phyloP scores from a whole-genome alignment of 768 basidiomycete species.

The Naematelia aurantialba region DNA sequence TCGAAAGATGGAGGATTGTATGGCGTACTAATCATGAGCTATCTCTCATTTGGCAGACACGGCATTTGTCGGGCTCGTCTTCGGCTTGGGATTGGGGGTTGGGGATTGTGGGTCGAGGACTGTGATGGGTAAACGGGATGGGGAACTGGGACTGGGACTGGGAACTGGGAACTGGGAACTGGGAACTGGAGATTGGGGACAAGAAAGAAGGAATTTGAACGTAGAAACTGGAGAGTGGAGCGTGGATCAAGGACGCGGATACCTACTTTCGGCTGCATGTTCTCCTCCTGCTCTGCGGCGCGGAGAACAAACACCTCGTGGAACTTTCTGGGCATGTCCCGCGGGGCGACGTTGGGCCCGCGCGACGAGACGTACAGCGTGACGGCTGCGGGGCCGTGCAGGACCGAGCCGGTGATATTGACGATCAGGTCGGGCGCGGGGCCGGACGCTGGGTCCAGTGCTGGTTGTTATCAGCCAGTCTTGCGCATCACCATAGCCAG shows the following conservation, averaged over 20 bases:
- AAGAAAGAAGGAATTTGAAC: no score
- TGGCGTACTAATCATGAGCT: constrained; percentile 30
- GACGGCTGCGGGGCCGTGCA: constrained; percentile 37
- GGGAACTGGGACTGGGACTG: no score
- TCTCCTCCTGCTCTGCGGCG: constrained; percentile 35
- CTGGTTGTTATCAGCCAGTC: constrained; percentile 11
- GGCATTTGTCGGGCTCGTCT: no score
- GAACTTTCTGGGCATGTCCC: constrained; percentile 39
- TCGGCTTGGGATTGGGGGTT: no score
- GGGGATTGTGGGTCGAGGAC: no score
- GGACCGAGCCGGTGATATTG: constrained; percentile 42
- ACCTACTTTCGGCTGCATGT: constrained; percentile 43
- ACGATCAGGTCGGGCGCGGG: constrained; percentile 36
- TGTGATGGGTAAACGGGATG: no score
- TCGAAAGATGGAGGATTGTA: constrained; percentile 40
- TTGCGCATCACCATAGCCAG: no score
- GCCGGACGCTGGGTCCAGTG: constrained; percentile 20
- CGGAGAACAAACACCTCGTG: constrained; percentile 46
- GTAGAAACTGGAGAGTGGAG: no score
- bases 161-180: no score
- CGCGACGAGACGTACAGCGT: constrained; percentile 6
- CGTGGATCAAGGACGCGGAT: no score
- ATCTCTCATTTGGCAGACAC: no score
- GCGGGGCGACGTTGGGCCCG: constrained; percentile 12
- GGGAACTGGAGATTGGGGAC: no score